phyloP scores from a whole-genome alignment of 2,329 filamentous ascomycete genomes.

The Nigrospora sphaerica region DNA sequence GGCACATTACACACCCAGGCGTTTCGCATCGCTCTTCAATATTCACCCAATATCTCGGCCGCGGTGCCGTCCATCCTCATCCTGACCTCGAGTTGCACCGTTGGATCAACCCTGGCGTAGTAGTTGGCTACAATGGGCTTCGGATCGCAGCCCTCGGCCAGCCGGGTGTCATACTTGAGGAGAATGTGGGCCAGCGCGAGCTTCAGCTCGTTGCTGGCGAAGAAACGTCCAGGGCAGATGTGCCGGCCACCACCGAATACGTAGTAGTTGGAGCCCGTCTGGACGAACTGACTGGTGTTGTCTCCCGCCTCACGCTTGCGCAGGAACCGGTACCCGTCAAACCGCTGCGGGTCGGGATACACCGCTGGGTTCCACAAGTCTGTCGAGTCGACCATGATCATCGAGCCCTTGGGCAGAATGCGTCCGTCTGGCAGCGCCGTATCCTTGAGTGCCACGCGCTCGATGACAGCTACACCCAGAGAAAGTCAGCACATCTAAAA shows the following conservation, averaged over 20 bases:
- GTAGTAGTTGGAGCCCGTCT: neutral
- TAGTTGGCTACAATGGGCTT: neutral
- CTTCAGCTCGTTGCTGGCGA: constrained; percentile 20
- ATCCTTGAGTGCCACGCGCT: neutral
- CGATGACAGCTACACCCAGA: neutral
- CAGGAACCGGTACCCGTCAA: constrained; percentile 1
- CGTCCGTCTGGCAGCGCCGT: neutral
- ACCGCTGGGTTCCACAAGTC: neutral
- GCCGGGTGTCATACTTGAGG: constrained; percentile 18
- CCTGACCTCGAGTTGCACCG: neutral
- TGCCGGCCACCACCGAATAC: neutral
- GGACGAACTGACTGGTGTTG: neutral
- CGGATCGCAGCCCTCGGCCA: neutral
- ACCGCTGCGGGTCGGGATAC: neutral
- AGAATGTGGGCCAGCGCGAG: constrained; percentile 17
- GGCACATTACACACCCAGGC: too few species aligned
- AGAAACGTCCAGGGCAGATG: constrained; percentile 15
- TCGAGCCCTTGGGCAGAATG: neutral
- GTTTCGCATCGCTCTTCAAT: too few species aligned
- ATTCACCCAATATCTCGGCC: too few species aligned
- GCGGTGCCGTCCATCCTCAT: neutral
- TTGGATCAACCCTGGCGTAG: neutral
- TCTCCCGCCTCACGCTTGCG: neutral
- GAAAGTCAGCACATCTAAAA: neutral
- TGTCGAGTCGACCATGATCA: neutral